A percentile compares a stretch with the other conserved stretches of the same genome.
Conservation (phyloP, 257 asterid genomes). For the Salvia miltiorrhiza region DNA sequence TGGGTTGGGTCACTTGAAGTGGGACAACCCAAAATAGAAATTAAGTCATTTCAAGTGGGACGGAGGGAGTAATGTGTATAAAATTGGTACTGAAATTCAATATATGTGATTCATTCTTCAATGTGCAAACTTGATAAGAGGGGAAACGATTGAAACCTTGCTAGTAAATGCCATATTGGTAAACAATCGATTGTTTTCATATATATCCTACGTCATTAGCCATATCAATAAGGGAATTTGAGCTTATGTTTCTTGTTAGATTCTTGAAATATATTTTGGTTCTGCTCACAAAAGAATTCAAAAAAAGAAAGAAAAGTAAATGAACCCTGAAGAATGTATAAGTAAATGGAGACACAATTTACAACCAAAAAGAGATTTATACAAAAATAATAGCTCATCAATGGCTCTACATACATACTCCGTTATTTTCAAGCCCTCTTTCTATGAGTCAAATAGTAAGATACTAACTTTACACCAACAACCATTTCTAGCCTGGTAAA, state of each 20-base stretch:
- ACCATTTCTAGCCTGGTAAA: slow-evolving; percentile 7
- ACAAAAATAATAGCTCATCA: slow-evolving; percentile 9
- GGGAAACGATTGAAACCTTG: too few relatives aligned
- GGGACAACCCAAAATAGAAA: too few relatives aligned
- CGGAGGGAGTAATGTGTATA: too few relatives aligned
- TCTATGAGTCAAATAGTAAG: background rate
- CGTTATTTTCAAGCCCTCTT: slow-evolving; percentile 5
- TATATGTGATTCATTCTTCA: too few relatives aligned
- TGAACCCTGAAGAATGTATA: background rate
- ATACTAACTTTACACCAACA: slow-evolving; percentile 24
- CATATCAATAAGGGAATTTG: background rate
- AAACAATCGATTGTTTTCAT: too few relatives aligned
- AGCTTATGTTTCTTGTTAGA: background rate
- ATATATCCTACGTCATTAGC: background rate
- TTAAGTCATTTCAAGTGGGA: too few relatives aligned
- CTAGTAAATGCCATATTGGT: too few relatives aligned
- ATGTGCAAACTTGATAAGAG: too few relatives aligned
- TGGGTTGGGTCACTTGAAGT: too few relatives aligned
- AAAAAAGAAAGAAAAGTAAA: background rate
- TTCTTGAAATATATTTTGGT: background rate
- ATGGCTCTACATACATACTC: slow-evolving; percentile 6
- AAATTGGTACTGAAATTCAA: too few relatives aligned
- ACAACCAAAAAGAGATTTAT: background rate
- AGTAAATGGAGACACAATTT: background rate
- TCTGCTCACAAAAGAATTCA: background rate